Conservation (phyloP, 345 rosid species). For the Theobroma cacao region DNA sequence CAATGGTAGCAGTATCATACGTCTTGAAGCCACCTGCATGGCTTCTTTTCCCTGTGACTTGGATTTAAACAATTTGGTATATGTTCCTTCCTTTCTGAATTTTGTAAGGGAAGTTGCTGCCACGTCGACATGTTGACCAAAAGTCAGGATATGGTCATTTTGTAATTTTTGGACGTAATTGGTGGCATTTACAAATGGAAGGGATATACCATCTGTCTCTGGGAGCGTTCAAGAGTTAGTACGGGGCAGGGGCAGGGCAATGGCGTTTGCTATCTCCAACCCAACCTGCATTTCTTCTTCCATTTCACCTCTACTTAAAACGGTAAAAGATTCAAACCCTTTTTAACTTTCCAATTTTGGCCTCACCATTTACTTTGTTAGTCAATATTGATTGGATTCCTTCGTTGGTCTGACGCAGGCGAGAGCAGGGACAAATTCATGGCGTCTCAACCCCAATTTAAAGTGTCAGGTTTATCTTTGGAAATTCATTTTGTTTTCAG, state of each 20-base stretch:
- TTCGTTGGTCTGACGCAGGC: slow-evolving; percentile 25
- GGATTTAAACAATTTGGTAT: too few species aligned
- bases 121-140: too few species aligned
- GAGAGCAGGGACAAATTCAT: slow-evolving; percentile 16
- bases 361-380: neutral
- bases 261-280: slow-evolving; percentile 32
- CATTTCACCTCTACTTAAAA: slow-evolving; percentile 21
- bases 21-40: too few species aligned
- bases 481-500: neutral
- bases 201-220: too few species aligned
- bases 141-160: too few species aligned
- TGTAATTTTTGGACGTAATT: too few species aligned
- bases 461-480: slow-evolving; percentile 31
- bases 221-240: neutral
- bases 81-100: too few species aligned
- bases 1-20: too few species aligned
- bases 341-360: neutral
- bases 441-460: slow-evolving; percentile 12
- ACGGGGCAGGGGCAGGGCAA: neutral
- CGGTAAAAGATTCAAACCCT: neutral
- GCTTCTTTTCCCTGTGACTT: too few species aligned
- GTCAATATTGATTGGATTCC: neutral
- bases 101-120: too few species aligned
- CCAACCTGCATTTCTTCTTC: slow-evolving; percentile 26
- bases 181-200: too few species aligned